Percentiles rank a stretch among this genome's conserved stretches.
These are phyloP conservation scores for Magnusiomyces magnusii DNA, from an alignment of 1,139 yeast genomes.

Conservation along the genomic window DNA sequence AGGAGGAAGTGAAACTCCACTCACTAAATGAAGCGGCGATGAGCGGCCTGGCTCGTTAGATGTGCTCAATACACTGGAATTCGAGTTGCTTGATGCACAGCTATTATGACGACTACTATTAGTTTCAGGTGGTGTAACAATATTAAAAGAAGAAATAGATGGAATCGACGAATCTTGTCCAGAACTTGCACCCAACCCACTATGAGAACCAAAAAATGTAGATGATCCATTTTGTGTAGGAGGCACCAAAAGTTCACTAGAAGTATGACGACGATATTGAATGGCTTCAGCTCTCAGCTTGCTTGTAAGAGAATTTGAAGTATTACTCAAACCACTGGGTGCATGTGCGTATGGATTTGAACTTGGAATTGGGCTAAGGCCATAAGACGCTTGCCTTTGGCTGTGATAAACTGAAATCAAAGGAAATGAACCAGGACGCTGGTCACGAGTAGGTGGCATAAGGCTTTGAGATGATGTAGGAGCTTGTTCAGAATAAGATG, in stretches of 20 bases:
- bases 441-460: conserved; percentile 24
- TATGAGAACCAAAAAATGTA: not conserved
- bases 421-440: conserved; percentile 30
- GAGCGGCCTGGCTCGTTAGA: not conserved
- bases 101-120: conserved; percentile 14
- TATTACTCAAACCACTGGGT: not conserved
- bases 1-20: not conserved
- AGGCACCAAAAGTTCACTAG: conserved; percentile 11
- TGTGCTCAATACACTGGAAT: not conserved
- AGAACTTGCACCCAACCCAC: not conserved
- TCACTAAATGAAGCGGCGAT: not conserved
- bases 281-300: conserved; percentile 14
- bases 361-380: conserved; percentile 14
- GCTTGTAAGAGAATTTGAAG: not conserved
- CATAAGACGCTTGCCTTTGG: conserved; percentile 11
- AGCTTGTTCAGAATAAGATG: not conserved
- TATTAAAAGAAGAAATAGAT: conserved; percentile 4
- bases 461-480: not conserved
- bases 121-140: conserved; percentile 13
- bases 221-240: not conserved
- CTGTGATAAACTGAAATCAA: conserved; percentile 16
- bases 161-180: not conserved
- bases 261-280: conserved; percentile 17
- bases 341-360: conserved; percentile 12
- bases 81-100: conserved; percentile 14